Percentiles rank a stretch among this genome's conserved stretches.
Conservation (phyloP, 371 early-diverging fungal species). For the Mortierella sp. region DNA sequence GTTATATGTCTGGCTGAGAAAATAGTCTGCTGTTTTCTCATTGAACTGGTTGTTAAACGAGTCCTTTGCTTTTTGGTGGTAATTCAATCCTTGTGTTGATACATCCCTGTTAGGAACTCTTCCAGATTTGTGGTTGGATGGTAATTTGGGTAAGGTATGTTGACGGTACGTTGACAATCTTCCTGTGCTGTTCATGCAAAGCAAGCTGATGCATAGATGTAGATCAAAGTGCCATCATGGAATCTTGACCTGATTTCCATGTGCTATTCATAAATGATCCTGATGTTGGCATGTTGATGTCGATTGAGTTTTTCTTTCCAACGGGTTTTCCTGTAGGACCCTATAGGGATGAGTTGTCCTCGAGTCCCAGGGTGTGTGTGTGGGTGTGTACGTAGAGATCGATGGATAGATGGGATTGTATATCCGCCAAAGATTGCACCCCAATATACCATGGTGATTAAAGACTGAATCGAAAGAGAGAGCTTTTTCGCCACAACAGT, state of each 20-base stretch:
- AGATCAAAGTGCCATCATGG: slow-evolving; percentile 34
- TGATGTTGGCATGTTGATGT: background rate
- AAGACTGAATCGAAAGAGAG: slow-evolving; percentile 44
- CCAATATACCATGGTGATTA: slow-evolving; percentile 42
- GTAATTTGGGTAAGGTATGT: background rate
- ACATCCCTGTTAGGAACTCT: background rate
- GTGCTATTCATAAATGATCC: background rate
- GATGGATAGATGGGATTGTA: slow-evolving; percentile 31
- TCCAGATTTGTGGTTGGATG: background rate
- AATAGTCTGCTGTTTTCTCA: no score
- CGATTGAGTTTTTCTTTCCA: background rate
- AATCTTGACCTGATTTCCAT: background rate
- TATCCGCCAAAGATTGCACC: slow-evolving; percentile 1
- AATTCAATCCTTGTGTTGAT: background rate
- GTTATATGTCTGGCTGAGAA: no score
- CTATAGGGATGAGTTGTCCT: background rate
- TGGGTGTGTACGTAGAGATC: slow-evolving; percentile 1
- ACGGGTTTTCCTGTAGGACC: background rate
- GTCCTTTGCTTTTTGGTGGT: background rate
- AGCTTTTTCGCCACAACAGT: slow-evolving; percentile 6
- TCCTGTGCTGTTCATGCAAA: background rate
- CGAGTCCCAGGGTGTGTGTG: background rate
- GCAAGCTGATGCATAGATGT: background rate
- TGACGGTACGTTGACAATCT: background rate
- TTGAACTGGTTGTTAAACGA: background rate